These are phyloP conservation scores for Dendrobium catenatum DNA, from an alignment of 106 monocot species.

Conservation along the genomic window DNA sequence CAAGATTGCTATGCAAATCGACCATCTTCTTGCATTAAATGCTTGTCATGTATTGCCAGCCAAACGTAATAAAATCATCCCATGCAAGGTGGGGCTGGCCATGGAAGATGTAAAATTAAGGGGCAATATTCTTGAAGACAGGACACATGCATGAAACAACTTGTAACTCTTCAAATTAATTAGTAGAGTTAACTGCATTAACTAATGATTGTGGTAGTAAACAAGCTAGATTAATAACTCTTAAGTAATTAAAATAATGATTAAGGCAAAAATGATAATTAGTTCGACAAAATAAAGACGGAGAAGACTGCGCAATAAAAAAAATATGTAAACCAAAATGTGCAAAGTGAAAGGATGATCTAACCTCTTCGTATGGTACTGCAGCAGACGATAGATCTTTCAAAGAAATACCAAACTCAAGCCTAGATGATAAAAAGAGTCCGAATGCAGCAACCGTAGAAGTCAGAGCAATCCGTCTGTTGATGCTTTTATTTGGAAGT, in stretches of 20 bases:
- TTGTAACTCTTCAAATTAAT: too few relatives aligned
- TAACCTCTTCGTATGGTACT: slow-evolving; percentile 79
- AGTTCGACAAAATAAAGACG: not conserved
- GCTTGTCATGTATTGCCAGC: too few relatives aligned
- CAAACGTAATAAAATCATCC: too few relatives aligned
- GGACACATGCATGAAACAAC: too few relatives aligned
- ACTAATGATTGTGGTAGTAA: too few relatives aligned
- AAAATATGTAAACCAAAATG: not conserved
- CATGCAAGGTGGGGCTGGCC: too few relatives aligned
- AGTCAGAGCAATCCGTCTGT: slow-evolving; percentile 62
- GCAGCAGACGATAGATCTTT: slow-evolving; percentile 72
- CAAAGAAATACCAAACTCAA: slow-evolving; percentile 85
- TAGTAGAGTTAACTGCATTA: too few relatives aligned
- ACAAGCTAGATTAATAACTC: too few relatives aligned
- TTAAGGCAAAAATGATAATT: not conserved
- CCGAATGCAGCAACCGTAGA: slow-evolving; percentile 56
- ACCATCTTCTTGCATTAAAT: too few relatives aligned
- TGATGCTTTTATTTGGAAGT: slow-evolving; percentile 72
- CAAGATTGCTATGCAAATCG: too few relatives aligned
- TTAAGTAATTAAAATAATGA: not conserved
- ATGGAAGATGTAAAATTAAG: too few relatives aligned
- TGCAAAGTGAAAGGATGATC: not conserved
- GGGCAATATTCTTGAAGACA: too few relatives aligned
- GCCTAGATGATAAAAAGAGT: slow-evolving; percentile 63
- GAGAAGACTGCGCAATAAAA: not conserved